These are phyloP conservation scores for Apiospora aurea DNA, from an alignment of 2,329 filamentous ascomycete species.

Conservation along the genomic window DNA sequence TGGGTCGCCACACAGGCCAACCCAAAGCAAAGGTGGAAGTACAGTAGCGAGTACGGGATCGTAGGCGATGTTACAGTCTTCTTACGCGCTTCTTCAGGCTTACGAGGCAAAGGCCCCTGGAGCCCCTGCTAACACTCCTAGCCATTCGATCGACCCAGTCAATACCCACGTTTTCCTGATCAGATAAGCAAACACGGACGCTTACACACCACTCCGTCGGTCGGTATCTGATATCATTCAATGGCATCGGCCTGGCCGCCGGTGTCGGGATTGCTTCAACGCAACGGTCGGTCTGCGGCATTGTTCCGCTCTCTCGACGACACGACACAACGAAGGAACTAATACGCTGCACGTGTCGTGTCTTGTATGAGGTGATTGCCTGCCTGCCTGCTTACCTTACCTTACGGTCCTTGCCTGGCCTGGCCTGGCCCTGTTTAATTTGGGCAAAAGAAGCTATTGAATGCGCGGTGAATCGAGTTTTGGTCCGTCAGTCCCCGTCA, in stretches of 20 bases:
- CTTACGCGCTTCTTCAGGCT: not conserved
- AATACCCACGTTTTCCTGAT: slow-evolving; percentile 12
- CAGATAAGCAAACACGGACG: slow-evolving; percentile 17
- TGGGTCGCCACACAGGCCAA: slow-evolving; percentile 8
- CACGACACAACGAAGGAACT: not conserved
- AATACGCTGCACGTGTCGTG: not conserved
- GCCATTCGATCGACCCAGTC: slow-evolving; percentile 6
- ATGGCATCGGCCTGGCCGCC: not conserved
- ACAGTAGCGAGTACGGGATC: too few species aligned
- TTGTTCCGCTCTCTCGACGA: not conserved
- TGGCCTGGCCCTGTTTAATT: not conserved
- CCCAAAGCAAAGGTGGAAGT: not conserved
- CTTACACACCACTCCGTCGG: not conserved
- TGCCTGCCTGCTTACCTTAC: not conserved
- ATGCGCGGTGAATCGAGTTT: not conserved
- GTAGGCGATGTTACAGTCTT: slow-evolving; percentile 2
- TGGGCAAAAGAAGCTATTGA: not conserved
- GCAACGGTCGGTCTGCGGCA: not conserved
- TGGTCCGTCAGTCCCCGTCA: not conserved
- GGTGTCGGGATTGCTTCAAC: not conserved
- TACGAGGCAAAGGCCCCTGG: not conserved
- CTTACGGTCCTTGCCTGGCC: not conserved
- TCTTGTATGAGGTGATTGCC: not conserved
- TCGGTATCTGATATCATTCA: not conserved
- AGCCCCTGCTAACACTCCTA: not conserved